Evolutionary conservation across 495 filamentous ascomycete species (phyloP).

Genomic region (Podospora bellae-mahoneyi): DNA sequence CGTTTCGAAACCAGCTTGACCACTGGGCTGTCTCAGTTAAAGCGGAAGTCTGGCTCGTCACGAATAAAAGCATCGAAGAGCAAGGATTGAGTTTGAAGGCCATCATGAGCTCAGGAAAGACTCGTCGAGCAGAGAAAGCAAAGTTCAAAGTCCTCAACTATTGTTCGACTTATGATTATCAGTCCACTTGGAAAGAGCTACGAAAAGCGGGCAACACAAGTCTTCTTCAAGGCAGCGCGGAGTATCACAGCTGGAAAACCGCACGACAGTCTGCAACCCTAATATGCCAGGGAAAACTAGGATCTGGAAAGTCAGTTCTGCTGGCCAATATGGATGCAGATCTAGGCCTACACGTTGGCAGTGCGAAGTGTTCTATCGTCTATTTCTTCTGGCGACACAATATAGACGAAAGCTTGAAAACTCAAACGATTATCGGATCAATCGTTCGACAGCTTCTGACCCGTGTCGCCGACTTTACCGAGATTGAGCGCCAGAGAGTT

Average conservation of each 20-base stretch:
- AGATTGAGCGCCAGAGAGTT: slow-evolving; percentile 16
- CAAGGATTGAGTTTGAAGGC: slow-evolving; percentile 33
- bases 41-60: slow-evolving; percentile 35
- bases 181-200: slow-evolving; percentile 42
- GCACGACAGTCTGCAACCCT: slow-evolving; percentile 28
- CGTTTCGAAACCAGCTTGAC: slow-evolving; percentile 36
- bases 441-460: slow-evolving; percentile 40
- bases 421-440: slow-evolving; percentile 39
- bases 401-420: slow-evolving; percentile 37
- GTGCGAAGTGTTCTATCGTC: slow-evolving; percentile 23
- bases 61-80: slow-evolving; percentile 33
- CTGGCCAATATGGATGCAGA: slow-evolving; percentile 46
- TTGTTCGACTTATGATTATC: slow-evolving; percentile 43
- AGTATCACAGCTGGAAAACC: slow-evolving; percentile 41
- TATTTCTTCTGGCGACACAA: slow-evolving; percentile 49
- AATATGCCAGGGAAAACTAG: slow-evolving; percentile 40
- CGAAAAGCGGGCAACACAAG: slow-evolving; percentile 40
- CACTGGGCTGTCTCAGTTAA: slow-evolving; percentile 40
- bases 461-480: slow-evolving; percentile 19
- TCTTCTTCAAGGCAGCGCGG: slow-evolving; percentile 24
- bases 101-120: slow-evolving; percentile 27
- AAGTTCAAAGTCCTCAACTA: slow-evolving; percentile 34
- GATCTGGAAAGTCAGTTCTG: slow-evolving; percentile 43
- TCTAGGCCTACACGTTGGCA: slow-evolving; percentile 30
- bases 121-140: slow-evolving; percentile 30